A percentile compares a stretch with the other conserved stretches of the same genome.
These are phyloP conservation scores for Neoconidiobolus thromboides DNA, from an alignment of 371 early-diverging fungal species.

Conservation along the genomic window DNA sequence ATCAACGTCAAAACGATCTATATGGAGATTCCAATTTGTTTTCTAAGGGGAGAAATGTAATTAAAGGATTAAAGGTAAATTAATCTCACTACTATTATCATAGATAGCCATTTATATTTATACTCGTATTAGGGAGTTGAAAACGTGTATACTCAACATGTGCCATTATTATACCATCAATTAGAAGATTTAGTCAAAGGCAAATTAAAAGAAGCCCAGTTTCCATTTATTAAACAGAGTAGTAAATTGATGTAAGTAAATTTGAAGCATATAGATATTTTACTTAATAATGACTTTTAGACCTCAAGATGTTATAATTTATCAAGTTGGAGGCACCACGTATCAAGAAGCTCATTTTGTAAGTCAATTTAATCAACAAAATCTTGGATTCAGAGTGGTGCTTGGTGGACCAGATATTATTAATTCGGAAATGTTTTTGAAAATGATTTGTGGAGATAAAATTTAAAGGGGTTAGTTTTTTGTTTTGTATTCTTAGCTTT, in stretches of 20 bases:
- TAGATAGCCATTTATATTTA: neutral
- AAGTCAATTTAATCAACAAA: slow-evolving; percentile 49
- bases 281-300: slow-evolving; percentile 16
- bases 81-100: neutral
- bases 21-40: slow-evolving; percentile 69
- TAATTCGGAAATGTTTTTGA: slow-evolving; percentile 16
- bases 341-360: slow-evolving; percentile 80
- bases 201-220: slow-evolving; percentile 46
- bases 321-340: slow-evolving; percentile 83
- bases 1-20: slow-evolving; percentile 71
- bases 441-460: no score
- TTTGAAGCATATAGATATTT: neutral
- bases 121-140: slow-evolving; percentile 52
- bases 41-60: slow-evolving; percentile 54
- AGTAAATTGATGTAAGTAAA: slow-evolving; percentile 18
- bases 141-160: slow-evolving; percentile 93
- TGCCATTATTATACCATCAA: slow-evolving; percentile 58
- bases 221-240: slow-evolving; percentile 52
- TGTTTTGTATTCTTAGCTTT: no score
- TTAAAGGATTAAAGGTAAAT: slow-evolving; percentile 59
- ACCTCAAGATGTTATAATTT: slow-evolving; percentile 85
- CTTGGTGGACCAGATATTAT: slow-evolving; percentile 79
- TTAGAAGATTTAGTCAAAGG: slow-evolving; percentile 63
- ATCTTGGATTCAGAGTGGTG: slow-evolving; percentile 57
- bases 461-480: no score